Conservation (phyloP, 2,329 filamentous ascomycete genomes). For the Gaeumannomyces sp. region DNA sequence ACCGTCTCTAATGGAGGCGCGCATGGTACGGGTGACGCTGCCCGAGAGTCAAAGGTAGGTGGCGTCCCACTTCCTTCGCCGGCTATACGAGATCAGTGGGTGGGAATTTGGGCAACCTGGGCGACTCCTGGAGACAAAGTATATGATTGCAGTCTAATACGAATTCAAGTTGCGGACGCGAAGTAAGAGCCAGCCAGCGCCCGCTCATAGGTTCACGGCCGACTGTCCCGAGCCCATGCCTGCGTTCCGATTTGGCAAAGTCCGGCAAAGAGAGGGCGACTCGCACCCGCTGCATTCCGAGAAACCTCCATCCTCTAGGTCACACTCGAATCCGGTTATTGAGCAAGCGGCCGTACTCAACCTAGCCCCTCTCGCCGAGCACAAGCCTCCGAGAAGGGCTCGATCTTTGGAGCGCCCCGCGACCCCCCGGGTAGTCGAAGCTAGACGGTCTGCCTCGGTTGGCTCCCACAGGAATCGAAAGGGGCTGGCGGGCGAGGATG, state of each 20-base stretch:
- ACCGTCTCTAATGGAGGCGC: too few relatives aligned
- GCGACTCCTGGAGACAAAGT: not conserved
- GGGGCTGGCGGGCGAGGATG: not conserved
- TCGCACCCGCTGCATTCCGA: not conserved
- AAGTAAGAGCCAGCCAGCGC: not conserved
- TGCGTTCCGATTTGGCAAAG: not conserved
- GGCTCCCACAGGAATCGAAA: not conserved
- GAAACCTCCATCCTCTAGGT: not conserved
- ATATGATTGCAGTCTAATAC: not conserved
- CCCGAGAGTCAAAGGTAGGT: not conserved
- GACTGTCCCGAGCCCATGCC: not conserved
- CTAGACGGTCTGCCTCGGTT: not conserved
- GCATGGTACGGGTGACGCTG: not conserved
- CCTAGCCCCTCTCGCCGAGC: not conserved
- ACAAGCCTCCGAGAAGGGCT: not conserved
- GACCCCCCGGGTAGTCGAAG: too few relatives aligned
- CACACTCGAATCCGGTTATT: not conserved
- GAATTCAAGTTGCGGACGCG: not conserved
- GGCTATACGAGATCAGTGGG: not conserved
- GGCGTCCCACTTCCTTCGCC: too few relatives aligned
- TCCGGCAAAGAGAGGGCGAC: constrained; percentile 1
- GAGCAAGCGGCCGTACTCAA: constrained; percentile 4
- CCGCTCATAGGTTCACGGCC: not conserved
- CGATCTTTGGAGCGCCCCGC: constrained; percentile 6
- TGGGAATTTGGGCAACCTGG: too few relatives aligned